These are phyloP conservation scores for Candida vaughaniae DNA, from an alignment of 805 yeast genomes.

Conservation along the genomic window DNA sequence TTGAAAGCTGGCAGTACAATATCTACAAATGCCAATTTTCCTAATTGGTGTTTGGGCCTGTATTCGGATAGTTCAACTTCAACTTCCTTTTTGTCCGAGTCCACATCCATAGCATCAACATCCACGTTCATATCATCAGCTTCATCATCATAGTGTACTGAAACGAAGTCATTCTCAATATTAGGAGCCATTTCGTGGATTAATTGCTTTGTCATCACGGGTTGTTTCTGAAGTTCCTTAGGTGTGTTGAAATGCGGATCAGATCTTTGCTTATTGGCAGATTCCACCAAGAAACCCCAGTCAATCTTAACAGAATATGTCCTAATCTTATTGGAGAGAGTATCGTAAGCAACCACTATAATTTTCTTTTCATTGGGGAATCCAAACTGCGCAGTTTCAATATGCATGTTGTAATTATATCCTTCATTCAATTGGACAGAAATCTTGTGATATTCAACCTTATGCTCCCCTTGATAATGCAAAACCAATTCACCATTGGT, in stretches of 20 bases:
- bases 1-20: conserved; percentile 47
- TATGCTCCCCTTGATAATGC: conserved; percentile 65
- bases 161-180: conserved; percentile 11
- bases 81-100: conserved; percentile 9
- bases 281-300: conserved; percentile 55
- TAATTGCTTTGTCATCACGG: conserved; percentile 27
- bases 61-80: neutral
- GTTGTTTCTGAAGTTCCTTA: conserved; percentile 39
- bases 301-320: conserved; percentile 46
- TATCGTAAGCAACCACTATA: conserved; percentile 42
- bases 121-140: conserved; percentile 3
- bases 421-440: conserved; percentile 27
- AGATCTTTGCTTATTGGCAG: conserved; percentile 45
- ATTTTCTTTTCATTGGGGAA: conserved; percentile 48
- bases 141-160: conserved; percentile 13
- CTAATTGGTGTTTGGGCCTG: conserved; percentile 12
- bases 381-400: conserved; percentile 47
- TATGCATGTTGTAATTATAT: conserved; percentile 10
- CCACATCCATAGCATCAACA: conserved; percentile 17
- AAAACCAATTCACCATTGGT: conserved; percentile 58
- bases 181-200: conserved; percentile 12
- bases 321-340: conserved; percentile 32
- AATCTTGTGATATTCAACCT: conserved; percentile 53
- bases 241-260: conserved; percentile 54
- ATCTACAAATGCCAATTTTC: conserved; percentile 31